Conservation (phyloP, 2,329 filamentous ascomycete genomes). For the Simplicillium aogashimaense region DNA sequence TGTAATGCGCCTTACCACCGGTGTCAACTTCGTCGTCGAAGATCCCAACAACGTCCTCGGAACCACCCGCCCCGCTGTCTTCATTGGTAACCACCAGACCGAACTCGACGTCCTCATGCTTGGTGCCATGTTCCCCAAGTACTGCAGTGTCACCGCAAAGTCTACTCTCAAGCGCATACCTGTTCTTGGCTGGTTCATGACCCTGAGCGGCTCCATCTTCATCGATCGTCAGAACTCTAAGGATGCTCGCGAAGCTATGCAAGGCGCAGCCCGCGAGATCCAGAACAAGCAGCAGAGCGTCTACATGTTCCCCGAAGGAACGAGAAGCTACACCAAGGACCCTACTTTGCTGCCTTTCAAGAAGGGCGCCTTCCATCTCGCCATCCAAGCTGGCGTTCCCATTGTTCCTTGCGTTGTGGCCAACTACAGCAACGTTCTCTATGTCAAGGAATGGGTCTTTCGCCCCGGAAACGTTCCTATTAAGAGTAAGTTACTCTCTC, state of each 20-base stretch:
- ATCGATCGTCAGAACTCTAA: constrained; percentile 83
- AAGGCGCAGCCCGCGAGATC: constrained; percentile 74
- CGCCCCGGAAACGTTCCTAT: constrained; percentile 61
- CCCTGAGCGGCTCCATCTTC: constrained; percentile 81
- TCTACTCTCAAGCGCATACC: constrained; percentile 68
- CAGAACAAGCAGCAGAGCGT: constrained; percentile 61
- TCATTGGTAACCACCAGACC: constrained; percentile 91
- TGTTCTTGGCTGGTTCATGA: constrained; percentile 91
- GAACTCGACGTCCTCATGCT: constrained; percentile 93
- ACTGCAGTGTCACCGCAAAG: constrained; percentile 92
- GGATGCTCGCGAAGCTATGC: constrained; percentile 77
- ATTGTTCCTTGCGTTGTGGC: constrained; percentile 78
- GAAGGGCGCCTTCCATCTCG: constrained; percentile 95
- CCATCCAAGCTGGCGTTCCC: constrained; percentile 85
- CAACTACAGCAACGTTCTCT: constrained; percentile 68
- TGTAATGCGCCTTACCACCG: constrained; percentile 64
- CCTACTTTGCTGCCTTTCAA: constrained; percentile 89
- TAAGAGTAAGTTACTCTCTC: constrained; percentile 45
- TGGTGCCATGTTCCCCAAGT: constrained; percentile 77
- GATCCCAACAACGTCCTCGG: constrained; percentile 54
- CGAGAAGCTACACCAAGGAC: constrained; percentile 76
- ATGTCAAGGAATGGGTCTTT: constrained; percentile 54
- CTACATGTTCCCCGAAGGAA: constrained; percentile 88
- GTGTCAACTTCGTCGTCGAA: constrained; percentile 66
- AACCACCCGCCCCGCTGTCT: constrained; percentile 69